Percentiles rank a stretch among this genome's conserved stretches.
phyloP scores from a whole-genome alignment of 805 yeast genomes.

The Saccharomycopsis sp. region DNA sequence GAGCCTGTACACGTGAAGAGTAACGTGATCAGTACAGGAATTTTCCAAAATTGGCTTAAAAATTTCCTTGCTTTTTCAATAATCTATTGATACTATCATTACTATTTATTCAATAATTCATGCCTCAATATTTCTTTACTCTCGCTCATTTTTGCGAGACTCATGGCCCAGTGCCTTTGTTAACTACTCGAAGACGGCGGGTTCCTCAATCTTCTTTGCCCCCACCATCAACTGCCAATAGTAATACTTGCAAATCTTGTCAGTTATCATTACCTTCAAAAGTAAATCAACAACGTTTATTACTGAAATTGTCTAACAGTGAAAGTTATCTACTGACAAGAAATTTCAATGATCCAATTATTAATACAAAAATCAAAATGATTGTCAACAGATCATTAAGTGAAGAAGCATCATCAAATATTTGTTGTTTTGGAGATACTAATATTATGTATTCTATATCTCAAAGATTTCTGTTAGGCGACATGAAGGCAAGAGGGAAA shows the following conservation, averaged over 20 bases:
- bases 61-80: too few species aligned
- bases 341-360: conserved; percentile 1
- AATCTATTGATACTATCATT: too few species aligned
- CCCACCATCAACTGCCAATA: background rate
- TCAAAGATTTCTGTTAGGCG: conserved; percentile 10
- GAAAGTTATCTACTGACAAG: conserved; percentile 1
- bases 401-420: conserved; percentile 15
- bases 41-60: too few species aligned
- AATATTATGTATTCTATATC: conserved; percentile 14
- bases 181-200: conserved; percentile 8
- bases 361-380: conserved; percentile 8
- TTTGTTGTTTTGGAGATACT: conserved; percentile 16
- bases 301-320: background rate
- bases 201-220: background rate
- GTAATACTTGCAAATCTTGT: background rate
- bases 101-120: too few species aligned
- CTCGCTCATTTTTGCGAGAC: conserved; percentile 18
- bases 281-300: background rate
- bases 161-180: conserved; percentile 17
- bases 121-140: conserved; percentile 15
- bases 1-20: too few species aligned
- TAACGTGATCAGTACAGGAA: too few species aligned
- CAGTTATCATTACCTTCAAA: too few species aligned
- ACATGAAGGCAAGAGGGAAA: conserved; percentile 15
- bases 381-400: conserved; percentile 12